Percentiles rank a stretch among this genome's conserved stretches.
These are phyloP conservation scores for Microbotryomycetes sp. DNA, from an alignment of 1,284 basidiomycete species.

Conservation along the genomic window DNA sequence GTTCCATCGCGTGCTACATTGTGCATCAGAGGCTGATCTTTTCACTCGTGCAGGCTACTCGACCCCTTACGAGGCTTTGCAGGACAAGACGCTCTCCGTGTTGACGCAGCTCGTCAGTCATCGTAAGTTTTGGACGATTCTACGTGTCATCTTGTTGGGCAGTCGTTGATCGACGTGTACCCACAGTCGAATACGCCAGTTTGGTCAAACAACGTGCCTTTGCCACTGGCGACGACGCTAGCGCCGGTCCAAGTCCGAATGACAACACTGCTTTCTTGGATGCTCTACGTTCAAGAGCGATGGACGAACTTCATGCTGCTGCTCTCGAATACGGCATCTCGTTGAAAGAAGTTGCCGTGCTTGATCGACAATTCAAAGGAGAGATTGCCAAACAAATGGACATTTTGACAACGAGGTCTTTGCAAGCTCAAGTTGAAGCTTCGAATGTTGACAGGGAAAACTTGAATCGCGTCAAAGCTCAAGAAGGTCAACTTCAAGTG, in stretches of 20 bases:
- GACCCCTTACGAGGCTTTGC: slow-evolving; percentile 69
- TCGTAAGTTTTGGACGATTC: slow-evolving; percentile 39
- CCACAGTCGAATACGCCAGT: slow-evolving; percentile 49
- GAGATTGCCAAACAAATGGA: slow-evolving; percentile 74
- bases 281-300: slow-evolving; percentile 65
- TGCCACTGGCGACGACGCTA: slow-evolving; percentile 58
- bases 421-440: slow-evolving; percentile 74
- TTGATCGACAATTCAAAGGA: slow-evolving; percentile 72
- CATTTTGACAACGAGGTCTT: slow-evolving; percentile 66
- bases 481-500: slow-evolving; percentile 65
- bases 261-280: slow-evolving; percentile 67
- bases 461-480: slow-evolving; percentile 72
- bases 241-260: slow-evolving; percentile 56
- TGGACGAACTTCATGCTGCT: slow-evolving; percentile 71
- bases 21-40: slow-evolving; percentile 33
- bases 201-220: slow-evolving; percentile 71
- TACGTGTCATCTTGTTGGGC: slow-evolving; percentile 5
- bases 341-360: slow-evolving; percentile 69
- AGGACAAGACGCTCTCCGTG: slow-evolving; percentile 72
- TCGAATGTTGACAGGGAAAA: slow-evolving; percentile 77
- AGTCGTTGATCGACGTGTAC: slow-evolving; percentile 36
- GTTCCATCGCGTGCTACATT: too few relatives aligned
- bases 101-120: slow-evolving; percentile 73
- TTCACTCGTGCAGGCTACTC: slow-evolving; percentile 71
- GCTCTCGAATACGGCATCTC: slow-evolving; percentile 71